Evolutionary conservation across 768 basidiomycete genomes (phyloP), one percentile per base, ranked within the genome.

Genomic region (Strobilomyces confusus): DNA sequence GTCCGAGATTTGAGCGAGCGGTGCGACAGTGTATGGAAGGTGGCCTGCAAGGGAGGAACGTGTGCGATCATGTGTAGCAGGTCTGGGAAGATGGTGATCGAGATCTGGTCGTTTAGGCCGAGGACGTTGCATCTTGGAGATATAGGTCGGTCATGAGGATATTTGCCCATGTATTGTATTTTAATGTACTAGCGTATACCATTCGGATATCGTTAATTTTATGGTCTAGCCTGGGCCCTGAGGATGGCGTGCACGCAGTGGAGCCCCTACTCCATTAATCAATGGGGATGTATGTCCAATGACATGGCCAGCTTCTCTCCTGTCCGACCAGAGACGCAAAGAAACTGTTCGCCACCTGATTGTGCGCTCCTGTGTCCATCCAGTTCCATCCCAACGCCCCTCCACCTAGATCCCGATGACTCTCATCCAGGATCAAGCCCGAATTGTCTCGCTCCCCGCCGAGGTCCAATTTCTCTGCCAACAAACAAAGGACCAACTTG

Each of bases 11-110:
- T 95, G 63, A 84, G 79, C 44, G 84, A 86, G 53, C 80, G 78
- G 22, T 86, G 86, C 55, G 92, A 95, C 66, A 82, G 80, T 52
- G 85, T 93, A 48, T 98, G 93, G 95, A 85, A 92, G 72, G 87
- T 92, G 38, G 83, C 77, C 36, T 88, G 85, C 73, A 77, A 80
- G 64, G 74, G 79, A 29, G 83, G 89, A 66, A 81, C 81, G 46
- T 87, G 84, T 66, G 90, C 87, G 19, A 76, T 97, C 38, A 81
- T 93, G 75, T 90, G 89, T 71, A 85, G 82, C 75, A 77, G 89
- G 54, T 82, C 76, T 29, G 87, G 85, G 25, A 87, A 86, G 76
- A 93, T 89, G 48, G 84, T 89, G 19, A 81, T 95, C 70, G 95
- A 95, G 77, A 83, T 95, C 49, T 87, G 91, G 83, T 86, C 81